phyloP scores from a whole-genome alignment of 2,329 filamentous ascomycete species.

The Aspergillus versicolor region DNA sequence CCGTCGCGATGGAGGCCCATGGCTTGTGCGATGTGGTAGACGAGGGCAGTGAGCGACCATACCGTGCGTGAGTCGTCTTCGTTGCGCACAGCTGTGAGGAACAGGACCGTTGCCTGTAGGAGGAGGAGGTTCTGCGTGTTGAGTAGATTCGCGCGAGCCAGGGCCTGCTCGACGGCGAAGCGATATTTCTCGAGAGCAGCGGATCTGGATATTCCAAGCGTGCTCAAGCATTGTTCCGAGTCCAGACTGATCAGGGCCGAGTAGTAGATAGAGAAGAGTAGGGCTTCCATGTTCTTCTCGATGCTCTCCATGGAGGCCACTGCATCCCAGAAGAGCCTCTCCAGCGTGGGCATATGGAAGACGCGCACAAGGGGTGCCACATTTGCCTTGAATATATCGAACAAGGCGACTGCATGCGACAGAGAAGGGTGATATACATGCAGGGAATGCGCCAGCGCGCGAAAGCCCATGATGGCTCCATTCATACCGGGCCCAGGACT shows the following conservation, averaged over 20 bases:
- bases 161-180: slow-evolving; percentile 58
- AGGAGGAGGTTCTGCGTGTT: slow-evolving; percentile 57
- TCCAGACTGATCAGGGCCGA: slow-evolving; percentile 53
- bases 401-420: slow-evolving; percentile 14
- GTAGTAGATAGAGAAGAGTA: slow-evolving; percentile 62
- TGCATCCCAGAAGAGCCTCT: slow-evolving; percentile 47
- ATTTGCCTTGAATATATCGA: slow-evolving; percentile 17
- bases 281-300: slow-evolving; percentile 52
- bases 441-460: slow-evolving; percentile 53
- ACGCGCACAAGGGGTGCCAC: slow-evolving; percentile 58
- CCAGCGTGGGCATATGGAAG: slow-evolving; percentile 53
- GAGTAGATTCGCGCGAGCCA: slow-evolving; percentile 60
- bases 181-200: slow-evolving; percentile 53
- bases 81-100: slow-evolving; percentile 48
- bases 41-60: slow-evolving; percentile 31
- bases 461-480: slow-evolving; percentile 42
- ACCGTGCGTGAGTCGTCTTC: slow-evolving; percentile 25
- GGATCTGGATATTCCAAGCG: slow-evolving; percentile 48
- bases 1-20: slow-evolving; percentile 44
- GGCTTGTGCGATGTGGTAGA: slow-evolving; percentile 29
- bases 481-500: slow-evolving; percentile 55
- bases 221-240: slow-evolving; percentile 45
- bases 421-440: slow-evolving; percentile 50
- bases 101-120: slow-evolving; percentile 59
- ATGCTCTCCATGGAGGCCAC: slow-evolving; percentile 47